Percentiles rank a stretch among this genome's conserved stretches.
Conservation (phyloP, 768 basidiomycete species). For the Pleurotus eryngii region DNA sequence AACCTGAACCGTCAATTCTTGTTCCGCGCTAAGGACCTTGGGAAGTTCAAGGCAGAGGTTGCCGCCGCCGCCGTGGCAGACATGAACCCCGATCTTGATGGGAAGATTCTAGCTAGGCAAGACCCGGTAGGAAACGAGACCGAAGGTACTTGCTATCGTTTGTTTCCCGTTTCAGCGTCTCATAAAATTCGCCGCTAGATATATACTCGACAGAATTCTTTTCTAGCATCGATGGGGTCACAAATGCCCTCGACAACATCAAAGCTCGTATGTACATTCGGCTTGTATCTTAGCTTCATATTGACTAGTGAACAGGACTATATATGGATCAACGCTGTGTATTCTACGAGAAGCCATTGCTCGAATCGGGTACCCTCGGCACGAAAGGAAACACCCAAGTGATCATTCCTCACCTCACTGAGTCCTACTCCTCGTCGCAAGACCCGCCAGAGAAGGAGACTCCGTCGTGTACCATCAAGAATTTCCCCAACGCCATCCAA, state of each 20-base stretch:
- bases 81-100: slow-evolving; percentile 91
- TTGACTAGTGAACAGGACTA: slow-evolving; percentile 48
- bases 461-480: slow-evolving; percentile 96
- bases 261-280: slow-evolving; percentile 70
- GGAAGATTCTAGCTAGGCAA: slow-evolving; percentile 85
- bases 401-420: slow-evolving; percentile 88
- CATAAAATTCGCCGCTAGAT: slow-evolving; percentile 61
- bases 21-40: slow-evolving; percentile 93
- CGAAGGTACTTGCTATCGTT: slow-evolving; percentile 63
- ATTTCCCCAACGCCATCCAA: slow-evolving; percentile 96
- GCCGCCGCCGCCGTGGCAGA: slow-evolving; percentile 87
- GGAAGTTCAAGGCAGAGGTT: slow-evolving; percentile 95
- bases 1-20: slow-evolving; percentile 98
- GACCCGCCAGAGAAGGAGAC: slow-evolving; percentile 98
- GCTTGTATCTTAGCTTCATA: slow-evolving; percentile 7
- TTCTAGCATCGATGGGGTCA: slow-evolving; percentile 83
- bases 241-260: slow-evolving; percentile 96
- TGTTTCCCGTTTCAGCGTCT: slow-evolving; percentile 21
- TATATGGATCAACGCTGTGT: slow-evolving; percentile 99
- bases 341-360: slow-evolving; percentile 90
- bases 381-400: slow-evolving; percentile 99
- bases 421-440: slow-evolving; percentile 96
- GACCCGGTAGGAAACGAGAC: slow-evolving; percentile 91
- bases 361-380: slow-evolving; percentile 97
- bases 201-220: slow-evolving; percentile 91